A percentile compares a stretch with the other conserved stretches of the same genome.
phyloP scores from a whole-genome alignment of 2,329 filamentous ascomycete genomes.

The Trichoderma citrinoviride region DNA sequence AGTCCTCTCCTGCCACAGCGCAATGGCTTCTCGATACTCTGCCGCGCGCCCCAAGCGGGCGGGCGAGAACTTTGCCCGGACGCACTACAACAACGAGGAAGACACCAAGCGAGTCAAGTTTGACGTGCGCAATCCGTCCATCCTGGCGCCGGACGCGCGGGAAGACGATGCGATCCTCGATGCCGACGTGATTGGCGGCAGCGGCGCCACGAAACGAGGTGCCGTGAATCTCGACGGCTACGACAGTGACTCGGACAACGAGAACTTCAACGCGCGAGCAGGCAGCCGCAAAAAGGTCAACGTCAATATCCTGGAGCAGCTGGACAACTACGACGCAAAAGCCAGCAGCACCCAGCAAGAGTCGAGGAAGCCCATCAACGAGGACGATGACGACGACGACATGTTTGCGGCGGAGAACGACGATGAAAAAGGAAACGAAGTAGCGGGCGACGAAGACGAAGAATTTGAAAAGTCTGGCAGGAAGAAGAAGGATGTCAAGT shows the following conservation, averaged over 20 bases:
- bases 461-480: conserved; percentile 46
- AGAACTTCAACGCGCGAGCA: conserved; percentile 77
- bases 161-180: conserved; percentile 74
- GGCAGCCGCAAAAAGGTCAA: conserved; percentile 54
- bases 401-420: conserved; percentile 78
- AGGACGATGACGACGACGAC: conserved; percentile 57
- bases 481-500: conserved; percentile 61
- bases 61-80: conserved; percentile 76
- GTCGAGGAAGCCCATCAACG: conserved; percentile 26
- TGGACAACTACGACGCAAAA: conserved; percentile 54
- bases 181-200: conserved; percentile 86
- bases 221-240: conserved; percentile 97
- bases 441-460: conserved; percentile 23
- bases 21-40: conserved; percentile 28
- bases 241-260: conserved; percentile 89
- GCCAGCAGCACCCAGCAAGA: conserved; percentile 38
- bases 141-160: conserved; percentile 76
- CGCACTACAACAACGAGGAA: conserved; percentile 59
- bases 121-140: conserved; percentile 91
- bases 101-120: conserved; percentile 79
- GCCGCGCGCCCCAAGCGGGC: conserved; percentile 70
- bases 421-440: conserved; percentile 39
- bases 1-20: not conserved
- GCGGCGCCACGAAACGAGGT: conserved; percentile 78
- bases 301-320: conserved; percentile 50